phyloP scores from a whole-genome alignment of 2,329 filamentous ascomycete species.

The Pezicula carpinea region DNA sequence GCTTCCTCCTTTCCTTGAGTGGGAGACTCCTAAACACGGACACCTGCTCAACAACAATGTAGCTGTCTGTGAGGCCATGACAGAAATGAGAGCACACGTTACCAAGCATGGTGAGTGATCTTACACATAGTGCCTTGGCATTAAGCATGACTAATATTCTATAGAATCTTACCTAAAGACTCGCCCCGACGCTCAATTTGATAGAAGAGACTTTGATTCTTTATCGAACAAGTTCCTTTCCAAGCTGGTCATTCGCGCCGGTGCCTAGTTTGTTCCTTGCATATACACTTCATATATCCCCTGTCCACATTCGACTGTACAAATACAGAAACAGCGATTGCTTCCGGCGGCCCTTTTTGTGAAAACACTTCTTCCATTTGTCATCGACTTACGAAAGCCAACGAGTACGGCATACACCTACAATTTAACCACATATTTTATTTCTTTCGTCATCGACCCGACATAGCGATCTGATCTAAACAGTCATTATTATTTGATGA shows the following conservation, averaged over 20 bases:
- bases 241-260: conserved; percentile 87
- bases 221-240: conserved; percentile 97
- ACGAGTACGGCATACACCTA: background rate
- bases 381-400: conserved; percentile 5
- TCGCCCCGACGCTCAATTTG: conserved; percentile 73
- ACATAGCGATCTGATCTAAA: conserved; percentile 21
- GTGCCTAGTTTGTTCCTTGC: conserved; percentile 9
- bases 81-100: conserved; percentile 88
- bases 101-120: conserved; percentile 77
- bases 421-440: conserved; percentile 6
- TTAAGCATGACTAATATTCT: conserved; percentile 35
- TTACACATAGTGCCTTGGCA: background rate
- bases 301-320: conserved; percentile 26
- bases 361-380: conserved; percentile 19
- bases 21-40: conserved; percentile 89
- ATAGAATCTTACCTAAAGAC: conserved; percentile 82
- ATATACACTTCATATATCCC: conserved; percentile 24
- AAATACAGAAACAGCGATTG: conserved; percentile 12
- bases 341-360: background rate
- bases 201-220: conserved; percentile 89
- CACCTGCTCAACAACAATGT: conserved; percentile 86
- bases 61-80: conserved; percentile 93
- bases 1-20: conserved; percentile 85
- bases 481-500: background rate
- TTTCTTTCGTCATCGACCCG: conserved; percentile 9